Evolutionary conservation across 1,284 basidiomycete species (phyloP).

Genomic region (Melanopsichium pennsylvanicum): DNA sequence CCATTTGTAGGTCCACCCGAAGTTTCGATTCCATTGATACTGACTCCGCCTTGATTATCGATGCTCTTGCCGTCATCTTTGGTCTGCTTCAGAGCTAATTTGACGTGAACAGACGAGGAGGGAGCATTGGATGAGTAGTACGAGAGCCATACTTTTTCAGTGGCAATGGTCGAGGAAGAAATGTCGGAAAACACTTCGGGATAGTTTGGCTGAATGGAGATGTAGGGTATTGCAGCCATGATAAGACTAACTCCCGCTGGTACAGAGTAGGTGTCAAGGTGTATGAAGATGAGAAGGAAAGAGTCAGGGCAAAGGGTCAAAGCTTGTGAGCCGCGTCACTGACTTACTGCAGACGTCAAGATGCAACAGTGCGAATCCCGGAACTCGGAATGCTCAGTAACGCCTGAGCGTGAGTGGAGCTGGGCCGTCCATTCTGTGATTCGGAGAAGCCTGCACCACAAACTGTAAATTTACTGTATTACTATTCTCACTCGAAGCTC

Average conservation of each 20-base stretch:
- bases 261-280: neutral
- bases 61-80: constrained; percentile 42
- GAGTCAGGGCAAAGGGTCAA: neutral
- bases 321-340: constrained; percentile 3
- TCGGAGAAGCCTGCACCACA: too few relatives aligned
- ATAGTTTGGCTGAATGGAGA: constrained; percentile 75
- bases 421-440: constrained; percentile 18
- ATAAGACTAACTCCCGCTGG: too few relatives aligned
- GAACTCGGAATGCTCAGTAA: neutral
- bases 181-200: constrained; percentile 73
- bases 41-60: constrained; percentile 51
- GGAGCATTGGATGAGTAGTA: constrained; percentile 69
- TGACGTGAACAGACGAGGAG: constrained; percentile 40
- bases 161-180: constrained; percentile 69
- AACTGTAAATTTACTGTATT: too few relatives aligned
- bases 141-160: constrained; percentile 76
- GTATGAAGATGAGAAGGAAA: neutral
- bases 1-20: constrained; percentile 21
- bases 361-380: constrained; percentile 1
- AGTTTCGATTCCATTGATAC: constrained; percentile 16
- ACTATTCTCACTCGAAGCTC: too few relatives aligned
- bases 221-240: constrained; percentile 57
- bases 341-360: neutral
- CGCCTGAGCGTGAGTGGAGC: constrained; percentile 18
- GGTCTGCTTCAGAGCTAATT: constrained; percentile 35